Conservation (phyloP, 2,329 filamentous ascomycete species). For the Epichloe festucae region DNA sequence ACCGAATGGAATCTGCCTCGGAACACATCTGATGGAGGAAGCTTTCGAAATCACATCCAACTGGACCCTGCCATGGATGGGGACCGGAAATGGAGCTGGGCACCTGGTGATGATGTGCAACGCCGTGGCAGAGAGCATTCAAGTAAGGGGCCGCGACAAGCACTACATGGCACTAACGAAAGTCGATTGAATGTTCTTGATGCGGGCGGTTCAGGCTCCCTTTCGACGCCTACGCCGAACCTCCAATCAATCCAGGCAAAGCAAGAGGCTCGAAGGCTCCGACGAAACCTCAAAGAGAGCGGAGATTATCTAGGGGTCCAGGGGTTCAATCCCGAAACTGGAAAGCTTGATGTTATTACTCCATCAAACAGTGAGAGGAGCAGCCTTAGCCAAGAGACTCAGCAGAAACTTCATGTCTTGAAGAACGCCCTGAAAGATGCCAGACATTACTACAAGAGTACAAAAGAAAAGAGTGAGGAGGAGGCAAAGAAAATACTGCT, state of each 20-base stretch:
- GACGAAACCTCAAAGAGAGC: slow-evolving; percentile 36
- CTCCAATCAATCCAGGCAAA: slow-evolving; percentile 15
- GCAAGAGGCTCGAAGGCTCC: slow-evolving; percentile 19
- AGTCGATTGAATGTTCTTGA: background rate
- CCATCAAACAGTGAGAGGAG: slow-evolving; percentile 34
- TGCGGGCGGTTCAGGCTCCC: background rate
- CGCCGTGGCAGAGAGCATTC: slow-evolving; percentile 1
- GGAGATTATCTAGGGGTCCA: slow-evolving; percentile 47
- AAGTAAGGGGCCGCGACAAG: background rate
- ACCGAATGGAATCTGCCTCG: slow-evolving; percentile 24
- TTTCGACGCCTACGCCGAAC: background rate
- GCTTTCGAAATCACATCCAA: background rate
- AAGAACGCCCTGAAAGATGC: slow-evolving; percentile 21
- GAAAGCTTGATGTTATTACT: slow-evolving; percentile 37
- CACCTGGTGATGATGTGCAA: slow-evolving; percentile 4
- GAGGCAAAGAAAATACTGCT: slow-evolving; percentile 22
- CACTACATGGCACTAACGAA: background rate
- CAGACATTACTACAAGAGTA: slow-evolving; percentile 22
- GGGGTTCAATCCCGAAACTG: slow-evolving; percentile 46
- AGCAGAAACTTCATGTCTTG: slow-evolving; percentile 20
- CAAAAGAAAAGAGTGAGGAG: slow-evolving; percentile 33
- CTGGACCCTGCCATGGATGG: background rate
- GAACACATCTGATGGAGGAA: slow-evolving; percentile 10
- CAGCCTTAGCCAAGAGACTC: slow-evolving; percentile 17
- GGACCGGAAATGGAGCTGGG: slow-evolving; percentile 11